A percentile compares a stretch with the other conserved stretches of the same genome.
These are phyloP conservation scores for Cordyceps javanica DNA, from an alignment of 2,329 filamentous ascomycete genomes.

Conservation along the genomic window DNA sequence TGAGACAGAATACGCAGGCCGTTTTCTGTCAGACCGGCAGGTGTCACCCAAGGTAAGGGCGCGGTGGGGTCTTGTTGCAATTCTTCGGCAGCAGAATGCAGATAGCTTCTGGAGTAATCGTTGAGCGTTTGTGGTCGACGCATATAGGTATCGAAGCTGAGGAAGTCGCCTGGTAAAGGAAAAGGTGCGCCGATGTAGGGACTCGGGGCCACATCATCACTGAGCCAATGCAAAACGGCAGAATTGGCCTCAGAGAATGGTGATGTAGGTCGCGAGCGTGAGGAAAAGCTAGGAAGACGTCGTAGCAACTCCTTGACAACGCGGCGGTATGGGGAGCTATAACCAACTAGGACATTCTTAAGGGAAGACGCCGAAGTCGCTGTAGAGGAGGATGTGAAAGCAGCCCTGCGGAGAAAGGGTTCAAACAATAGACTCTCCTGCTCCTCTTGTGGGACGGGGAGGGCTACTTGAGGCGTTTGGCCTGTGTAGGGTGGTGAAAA, in stretches of 20 bases:
- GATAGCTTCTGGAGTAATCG: constrained; percentile 23
- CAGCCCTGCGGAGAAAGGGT: constrained; percentile 27
- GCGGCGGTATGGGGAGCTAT: constrained; percentile 27
- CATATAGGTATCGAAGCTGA: constrained; percentile 27
- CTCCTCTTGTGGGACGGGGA: constrained; percentile 7
- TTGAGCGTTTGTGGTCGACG: constrained; percentile 16
- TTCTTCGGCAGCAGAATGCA: constrained; percentile 23
- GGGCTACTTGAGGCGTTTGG: constrained; percentile 2
- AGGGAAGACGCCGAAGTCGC: constrained; percentile 31
- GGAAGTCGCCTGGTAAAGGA: constrained; percentile 44
- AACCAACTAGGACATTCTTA: constrained; percentile 26
- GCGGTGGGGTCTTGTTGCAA: constrained; percentile 16
- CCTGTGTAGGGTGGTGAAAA: constrained; percentile 3
- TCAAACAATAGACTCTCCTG: constrained; percentile 17
- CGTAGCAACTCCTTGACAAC: constrained; percentile 35
- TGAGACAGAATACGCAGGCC: constrained; percentile 16
- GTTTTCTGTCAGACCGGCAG: constrained; percentile 18
- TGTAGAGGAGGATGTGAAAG: constrained; percentile 33
- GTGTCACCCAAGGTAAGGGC: constrained; percentile 23
- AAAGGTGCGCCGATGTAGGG: constrained; percentile 18
- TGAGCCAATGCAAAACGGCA: constrained; percentile 21
- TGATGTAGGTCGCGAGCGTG: constrained; percentile 18
- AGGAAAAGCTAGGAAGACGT: constrained; percentile 28
- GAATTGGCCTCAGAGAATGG: constrained; percentile 20
- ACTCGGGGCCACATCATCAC: constrained; percentile 23